These are phyloP conservation scores for Liriodendron chinense DNA, from an alignment of 164 flowering plant species.

Conservation along the genomic window DNA sequence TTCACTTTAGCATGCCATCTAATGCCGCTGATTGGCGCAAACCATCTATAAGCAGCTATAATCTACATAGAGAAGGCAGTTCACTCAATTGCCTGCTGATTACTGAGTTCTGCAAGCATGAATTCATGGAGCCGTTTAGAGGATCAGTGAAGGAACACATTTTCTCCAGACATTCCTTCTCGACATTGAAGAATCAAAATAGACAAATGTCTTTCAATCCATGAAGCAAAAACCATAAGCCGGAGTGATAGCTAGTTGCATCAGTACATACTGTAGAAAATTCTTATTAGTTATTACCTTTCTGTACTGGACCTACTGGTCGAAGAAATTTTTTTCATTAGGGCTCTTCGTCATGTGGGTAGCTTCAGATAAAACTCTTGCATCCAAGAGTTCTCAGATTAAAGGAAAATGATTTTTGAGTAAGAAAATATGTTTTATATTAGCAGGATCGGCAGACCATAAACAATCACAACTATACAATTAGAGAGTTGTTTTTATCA, in stretches of 20 bases:
- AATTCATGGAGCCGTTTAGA: neutral
- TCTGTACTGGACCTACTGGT: neutral
- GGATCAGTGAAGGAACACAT: neutral
- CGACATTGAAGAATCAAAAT: neutral
- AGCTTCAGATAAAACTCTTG: neutral
- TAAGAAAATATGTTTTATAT: too few species aligned
- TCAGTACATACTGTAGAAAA: neutral
- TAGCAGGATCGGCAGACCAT: too few species aligned
- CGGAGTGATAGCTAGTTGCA: neutral
- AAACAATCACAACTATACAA: too few species aligned
- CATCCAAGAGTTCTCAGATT: neutral
- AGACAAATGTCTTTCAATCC: neutral
- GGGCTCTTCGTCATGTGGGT: neutral
- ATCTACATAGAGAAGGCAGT: conserved; percentile 8
- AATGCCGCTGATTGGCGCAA: conserved; percentile 10
- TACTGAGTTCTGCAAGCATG: neutral
- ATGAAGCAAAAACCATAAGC: neutral
- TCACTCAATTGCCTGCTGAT: conserved; percentile 13
- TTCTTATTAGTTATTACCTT: neutral
- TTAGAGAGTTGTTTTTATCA: too few species aligned
- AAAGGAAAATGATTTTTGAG: neutral
- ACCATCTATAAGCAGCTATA: conserved; percentile 5
- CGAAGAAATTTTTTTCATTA: neutral
- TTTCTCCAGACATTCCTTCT: conserved; percentile 1
- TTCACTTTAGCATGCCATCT: conserved; percentile 11